Evolutionary conservation across 2,329 filamentous ascomycete species (phyloP), one percentile per base, ranked within the genome.

Genomic region (Penicillium nordicum): DNA sequence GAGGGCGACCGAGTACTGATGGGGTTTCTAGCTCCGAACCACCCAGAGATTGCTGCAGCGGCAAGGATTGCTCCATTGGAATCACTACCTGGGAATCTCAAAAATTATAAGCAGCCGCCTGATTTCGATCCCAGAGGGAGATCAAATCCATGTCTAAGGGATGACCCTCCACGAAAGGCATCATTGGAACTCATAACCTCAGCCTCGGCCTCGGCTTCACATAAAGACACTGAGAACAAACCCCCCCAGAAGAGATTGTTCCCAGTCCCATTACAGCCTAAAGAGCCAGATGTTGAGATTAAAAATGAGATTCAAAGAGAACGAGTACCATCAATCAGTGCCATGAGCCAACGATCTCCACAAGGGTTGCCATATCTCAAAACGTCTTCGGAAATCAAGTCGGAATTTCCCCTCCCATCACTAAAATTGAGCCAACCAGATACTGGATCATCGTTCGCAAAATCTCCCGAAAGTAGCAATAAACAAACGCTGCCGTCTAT

Each of bases 1-100:
- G 85, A 89, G 80, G 83, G 67, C 64, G 65, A 68, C 59, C 61
- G 80, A 64, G 85, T 90, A 61, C 79, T 93, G 72, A 80, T 93
- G 60, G 75, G 78, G 55, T 79, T 81, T 71, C 80, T 92, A 77
- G 83, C 79, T 68, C 84, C 85, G 67, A 84, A 85, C 67, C 79
- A 79, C 63, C 85, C 83, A 49, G 86, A 91, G 49, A 82, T 90
- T 67, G 86, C 86, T 76, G 75, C 62, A 69, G 41, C 75, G 67
- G 87, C 84, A 55, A 82, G 80, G 60, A 74, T 76, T 59, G 70
- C 79, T 61, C 79, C 82, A 23, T 76, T 89, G 50, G 50, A 57
- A 48, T 43, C 52, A 49, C 45, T 49, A 49, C 14, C 48, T 29
- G 10, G 52, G n/a, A 44, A 73, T 72, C 41, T 78, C 52, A 76